Evolutionary conservation across 768 basidiomycete genomes (phyloP), one percentile per base, ranked within the genome.

Genomic region (Chalciporus pseudorubinellus): DNA sequence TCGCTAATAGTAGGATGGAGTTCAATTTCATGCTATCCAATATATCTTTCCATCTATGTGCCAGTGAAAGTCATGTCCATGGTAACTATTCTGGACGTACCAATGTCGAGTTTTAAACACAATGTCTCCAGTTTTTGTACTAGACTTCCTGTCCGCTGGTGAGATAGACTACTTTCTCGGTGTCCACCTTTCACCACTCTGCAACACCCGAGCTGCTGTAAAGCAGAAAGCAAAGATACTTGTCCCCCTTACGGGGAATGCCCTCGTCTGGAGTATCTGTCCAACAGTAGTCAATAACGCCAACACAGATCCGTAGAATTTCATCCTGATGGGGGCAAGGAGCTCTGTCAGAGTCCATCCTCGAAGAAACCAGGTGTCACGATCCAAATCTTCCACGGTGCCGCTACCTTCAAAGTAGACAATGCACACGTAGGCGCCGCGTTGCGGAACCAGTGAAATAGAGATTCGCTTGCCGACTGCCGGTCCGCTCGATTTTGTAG

Each of bases 211-310:
- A 36, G 7, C 26, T 16, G 20, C 34, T 64, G 34, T 51, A 39
- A 38, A 62, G 18, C 21, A 64, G 21, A 31, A 64, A 60, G 21
- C 58, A 50, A 48, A 62, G 64, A 44, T 63, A 60, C 22, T 4
- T 34, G 8, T 16, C 28, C 3, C 48, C 55, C 26, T 22, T 10
- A 21, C 5, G 33, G 19, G 58, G 42, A 22, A 39, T 41, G 14
- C 62, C 59, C 29, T 51, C 20, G 24, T 58, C 44, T 6, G 52
- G 52, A 22, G 20, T 48, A 28, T 26, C n/a, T 13, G 55, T 51
- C 61, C 62, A 64, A 5, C 39, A 21, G 7, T 61, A 63, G 34
- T 63, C 62, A 11, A 63, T 20, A 33, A 64, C 53, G 2, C 62
- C 59, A 13, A 64, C 31, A 11, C 43, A 20, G 2, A 33, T 21